phyloP scores from a whole-genome alignment of 345 rosid species.

The Aquilaria sinensis region DNA sequence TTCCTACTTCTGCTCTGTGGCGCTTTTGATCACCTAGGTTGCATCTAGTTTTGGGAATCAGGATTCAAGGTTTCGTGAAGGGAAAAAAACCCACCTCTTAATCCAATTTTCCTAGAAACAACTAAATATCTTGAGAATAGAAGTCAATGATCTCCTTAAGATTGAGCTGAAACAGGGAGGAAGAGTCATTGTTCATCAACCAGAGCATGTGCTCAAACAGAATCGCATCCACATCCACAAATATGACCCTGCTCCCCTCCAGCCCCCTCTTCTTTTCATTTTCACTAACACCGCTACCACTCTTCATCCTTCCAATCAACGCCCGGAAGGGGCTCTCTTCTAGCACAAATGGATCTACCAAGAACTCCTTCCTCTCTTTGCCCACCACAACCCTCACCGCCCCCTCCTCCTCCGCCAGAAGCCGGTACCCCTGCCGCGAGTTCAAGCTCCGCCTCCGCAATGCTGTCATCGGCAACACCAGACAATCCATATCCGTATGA shows the following conservation, averaged over 20 bases:
- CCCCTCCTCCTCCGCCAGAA: conserved; percentile 17
- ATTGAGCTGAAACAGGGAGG: conserved; percentile 66
- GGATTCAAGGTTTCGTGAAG: too few species aligned
- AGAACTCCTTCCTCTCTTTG: conserved; percentile 64
- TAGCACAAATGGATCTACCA: conserved; percentile 55
- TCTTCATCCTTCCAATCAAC: conserved; percentile 35
- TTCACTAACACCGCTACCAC: neutral
- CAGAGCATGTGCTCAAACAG: conserved; percentile 92
- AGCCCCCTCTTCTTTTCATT: conserved; percentile 7
- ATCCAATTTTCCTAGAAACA: too few species aligned
- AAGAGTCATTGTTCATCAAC: conserved; percentile 64
- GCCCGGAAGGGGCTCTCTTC: conserved; percentile 63
- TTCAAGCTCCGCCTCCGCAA: conserved; percentile 30
- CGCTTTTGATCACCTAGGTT: too few species aligned
- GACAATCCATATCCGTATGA: conserved; percentile 46
- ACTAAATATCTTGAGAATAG: conserved; percentile 52
- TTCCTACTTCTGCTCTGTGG: too few species aligned
- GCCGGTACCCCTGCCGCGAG: conserved; percentile 39
- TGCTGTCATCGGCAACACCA: conserved; percentile 48
- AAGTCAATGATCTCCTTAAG: conserved; percentile 73
- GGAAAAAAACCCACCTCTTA: too few species aligned
- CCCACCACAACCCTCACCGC: conserved; percentile 75
- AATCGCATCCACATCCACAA: conserved; percentile 65
- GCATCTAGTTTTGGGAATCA: too few species aligned
- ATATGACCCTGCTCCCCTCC: conserved; percentile 22